Conservation (phyloP, 306 rosid genomes). For the Lotus japonicus region DNA sequence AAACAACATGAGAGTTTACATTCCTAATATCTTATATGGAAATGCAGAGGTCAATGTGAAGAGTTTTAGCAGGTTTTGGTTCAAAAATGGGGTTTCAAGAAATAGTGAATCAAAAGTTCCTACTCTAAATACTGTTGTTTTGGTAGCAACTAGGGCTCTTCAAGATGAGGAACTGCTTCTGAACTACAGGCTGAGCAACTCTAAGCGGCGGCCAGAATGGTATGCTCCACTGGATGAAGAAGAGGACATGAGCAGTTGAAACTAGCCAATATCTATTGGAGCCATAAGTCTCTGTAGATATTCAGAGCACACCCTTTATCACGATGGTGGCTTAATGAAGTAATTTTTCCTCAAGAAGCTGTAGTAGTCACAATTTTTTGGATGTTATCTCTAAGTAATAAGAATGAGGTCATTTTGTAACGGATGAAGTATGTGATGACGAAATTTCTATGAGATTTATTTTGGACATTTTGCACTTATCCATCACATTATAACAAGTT, state of each 20-base stretch:
- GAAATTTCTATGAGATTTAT: neutral
- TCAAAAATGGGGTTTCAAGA: too few species aligned
- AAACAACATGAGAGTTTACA: too few species aligned
- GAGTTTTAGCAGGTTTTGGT: too few species aligned
- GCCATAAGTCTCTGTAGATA: neutral
- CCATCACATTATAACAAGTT: too few species aligned
- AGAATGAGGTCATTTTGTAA: neutral
- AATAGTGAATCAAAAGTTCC: too few species aligned
- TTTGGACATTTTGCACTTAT: too few species aligned
- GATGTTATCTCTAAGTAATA: neutral
- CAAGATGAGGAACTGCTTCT: conserved; percentile 72
- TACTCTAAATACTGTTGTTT: too few species aligned
- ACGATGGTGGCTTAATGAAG: neutral
- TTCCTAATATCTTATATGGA: too few species aligned
- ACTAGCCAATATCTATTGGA: conserved; percentile 1
- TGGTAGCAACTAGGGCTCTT: conserved; percentile 55
- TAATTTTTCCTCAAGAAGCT: neutral
- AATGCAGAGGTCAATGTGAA: too few species aligned
- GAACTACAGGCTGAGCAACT: conserved; percentile 80
- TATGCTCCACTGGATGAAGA: conserved; percentile 77
- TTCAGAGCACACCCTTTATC: neutral
- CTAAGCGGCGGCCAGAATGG: conserved; percentile 67
- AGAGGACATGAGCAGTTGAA: conserved; percentile 59
- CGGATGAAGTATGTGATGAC: neutral
- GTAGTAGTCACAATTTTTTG: neutral